Conservation (phyloP, 176 grass and related monocot species). For the Cymbopogon citratus region DNA sequence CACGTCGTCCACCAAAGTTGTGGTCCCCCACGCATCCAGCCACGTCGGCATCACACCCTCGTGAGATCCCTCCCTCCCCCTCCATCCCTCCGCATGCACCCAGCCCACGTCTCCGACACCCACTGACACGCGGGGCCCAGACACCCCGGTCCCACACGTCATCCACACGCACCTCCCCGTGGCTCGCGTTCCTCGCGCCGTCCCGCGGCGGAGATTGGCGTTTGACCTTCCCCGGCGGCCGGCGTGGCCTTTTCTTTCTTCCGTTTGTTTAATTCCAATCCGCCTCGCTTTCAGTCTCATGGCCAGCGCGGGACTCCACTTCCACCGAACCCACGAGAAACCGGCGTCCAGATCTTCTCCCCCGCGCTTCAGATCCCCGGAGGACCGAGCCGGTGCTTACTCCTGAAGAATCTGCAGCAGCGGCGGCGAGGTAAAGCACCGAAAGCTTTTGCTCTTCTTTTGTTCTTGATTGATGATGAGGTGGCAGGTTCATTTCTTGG, state of each 20-base stretch:
- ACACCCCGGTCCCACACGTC: rapidly evolving
- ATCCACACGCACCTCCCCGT: neutral
- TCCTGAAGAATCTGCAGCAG: neutral
- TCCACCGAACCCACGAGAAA: neutral
- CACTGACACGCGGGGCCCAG: neutral
- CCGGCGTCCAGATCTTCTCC: conserved; percentile 3
- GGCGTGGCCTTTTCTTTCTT: neutral
- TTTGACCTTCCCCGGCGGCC: neutral
- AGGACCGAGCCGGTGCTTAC: neutral
- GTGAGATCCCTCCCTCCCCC: too few species aligned
- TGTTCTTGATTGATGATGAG: neutral
- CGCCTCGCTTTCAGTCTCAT: conserved; percentile 19
- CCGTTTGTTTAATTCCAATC: neutral
- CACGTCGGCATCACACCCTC: neutral
- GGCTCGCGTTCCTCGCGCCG: neutral
- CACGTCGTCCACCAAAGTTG: neutral
- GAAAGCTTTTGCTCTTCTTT: neutral
- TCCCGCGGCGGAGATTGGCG: neutral
- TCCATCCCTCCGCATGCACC: neutral
- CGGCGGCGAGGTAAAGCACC: neutral
- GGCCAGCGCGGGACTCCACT: conserved; percentile 20
- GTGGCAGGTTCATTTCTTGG: neutral
- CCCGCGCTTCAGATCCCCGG: conserved; percentile 23
- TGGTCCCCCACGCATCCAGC: neutral
- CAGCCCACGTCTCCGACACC: rapidly evolving